Percentiles rank a stretch among this genome's conserved stretches.
Conservation (phyloP, 768 basidiomycete genomes). For the Royoungia palumana region DNA sequence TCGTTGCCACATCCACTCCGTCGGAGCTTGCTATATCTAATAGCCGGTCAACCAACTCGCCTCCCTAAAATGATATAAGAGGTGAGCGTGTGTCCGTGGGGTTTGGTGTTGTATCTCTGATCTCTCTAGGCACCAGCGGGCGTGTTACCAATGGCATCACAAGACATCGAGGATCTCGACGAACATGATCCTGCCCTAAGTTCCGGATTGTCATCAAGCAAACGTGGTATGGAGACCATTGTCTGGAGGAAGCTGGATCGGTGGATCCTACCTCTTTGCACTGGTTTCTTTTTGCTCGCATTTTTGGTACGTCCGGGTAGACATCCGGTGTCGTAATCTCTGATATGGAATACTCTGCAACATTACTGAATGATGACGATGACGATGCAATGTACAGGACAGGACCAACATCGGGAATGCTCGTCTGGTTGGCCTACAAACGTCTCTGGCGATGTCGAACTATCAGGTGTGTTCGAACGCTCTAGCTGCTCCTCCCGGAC, state of each 20-base stretch:
- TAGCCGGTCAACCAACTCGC: too few species aligned
- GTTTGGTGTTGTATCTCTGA: too few species aligned
- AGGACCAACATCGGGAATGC: constrained; percentile 53
- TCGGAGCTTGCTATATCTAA: too few species aligned
- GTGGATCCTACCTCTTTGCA: constrained; percentile 46
- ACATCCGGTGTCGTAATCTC: too few species aligned
- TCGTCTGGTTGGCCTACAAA: constrained; percentile 56
- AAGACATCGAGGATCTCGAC: constrained; percentile 2
- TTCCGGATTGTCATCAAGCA: constrained; percentile 3
- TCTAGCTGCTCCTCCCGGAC: background rate
- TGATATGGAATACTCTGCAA: too few species aligned
- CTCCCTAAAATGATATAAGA: too few species aligned
- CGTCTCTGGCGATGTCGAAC: constrained; percentile 37
- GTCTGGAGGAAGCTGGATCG: constrained; percentile 51
- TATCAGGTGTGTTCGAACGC: constrained; percentile 17
- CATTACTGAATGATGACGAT: too few species aligned
- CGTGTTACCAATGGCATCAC: background rate
- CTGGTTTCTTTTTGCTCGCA: constrained; percentile 49
- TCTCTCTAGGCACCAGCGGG: too few species aligned
- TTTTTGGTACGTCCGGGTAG: constrained; percentile 40
- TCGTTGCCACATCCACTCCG: too few species aligned
- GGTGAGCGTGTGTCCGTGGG: too few species aligned
- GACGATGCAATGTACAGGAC: constrained; percentile 24
- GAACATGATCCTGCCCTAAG: background rate
- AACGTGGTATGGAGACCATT: constrained; percentile 29